phyloP scores from a whole-genome alignment of 1,139 yeast species.

The Magnusiomyces fungicola region DNA sequence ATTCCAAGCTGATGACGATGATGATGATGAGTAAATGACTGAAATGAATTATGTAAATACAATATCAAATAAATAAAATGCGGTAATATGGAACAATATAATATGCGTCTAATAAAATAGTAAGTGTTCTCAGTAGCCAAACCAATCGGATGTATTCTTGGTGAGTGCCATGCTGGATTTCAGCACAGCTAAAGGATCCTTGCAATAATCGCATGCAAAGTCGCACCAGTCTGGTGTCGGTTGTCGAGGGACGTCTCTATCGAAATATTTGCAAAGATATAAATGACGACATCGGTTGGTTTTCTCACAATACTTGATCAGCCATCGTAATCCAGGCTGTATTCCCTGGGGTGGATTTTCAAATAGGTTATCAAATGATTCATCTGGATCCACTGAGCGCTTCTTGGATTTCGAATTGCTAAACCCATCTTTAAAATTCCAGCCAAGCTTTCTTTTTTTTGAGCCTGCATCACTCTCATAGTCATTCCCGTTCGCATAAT shows the following conservation, averaged over 20 bases:
- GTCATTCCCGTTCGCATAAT: background rate
- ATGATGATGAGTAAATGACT: conserved; percentile 12
- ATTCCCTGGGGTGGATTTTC: background rate
- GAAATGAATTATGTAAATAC: background rate
- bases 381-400: background rate
- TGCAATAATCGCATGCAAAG: conserved; percentile 32
- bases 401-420: conserved; percentile 3
- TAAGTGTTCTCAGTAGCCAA: background rate
- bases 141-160: background rate
- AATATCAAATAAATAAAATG: background rate
- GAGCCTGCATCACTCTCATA: background rate
- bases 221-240: conserved; percentile 24
- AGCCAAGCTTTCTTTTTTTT: background rate
- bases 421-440: no score
- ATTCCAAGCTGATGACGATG: conserved; percentile 16
- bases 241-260: conserved; percentile 38
- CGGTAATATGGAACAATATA: background rate
- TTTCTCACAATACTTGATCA: conserved; percentile 77
- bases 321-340: conserved; percentile 36
- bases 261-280: conserved; percentile 72
- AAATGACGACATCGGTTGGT: conserved; percentile 73
- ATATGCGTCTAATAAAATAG: background rate
- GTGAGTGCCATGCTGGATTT: conserved; percentile 9
- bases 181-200: conserved; percentile 16
- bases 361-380: background rate